phyloP scores from a whole-genome alignment of 139 green algal species.

The Coelastrella sp. region DNA sequence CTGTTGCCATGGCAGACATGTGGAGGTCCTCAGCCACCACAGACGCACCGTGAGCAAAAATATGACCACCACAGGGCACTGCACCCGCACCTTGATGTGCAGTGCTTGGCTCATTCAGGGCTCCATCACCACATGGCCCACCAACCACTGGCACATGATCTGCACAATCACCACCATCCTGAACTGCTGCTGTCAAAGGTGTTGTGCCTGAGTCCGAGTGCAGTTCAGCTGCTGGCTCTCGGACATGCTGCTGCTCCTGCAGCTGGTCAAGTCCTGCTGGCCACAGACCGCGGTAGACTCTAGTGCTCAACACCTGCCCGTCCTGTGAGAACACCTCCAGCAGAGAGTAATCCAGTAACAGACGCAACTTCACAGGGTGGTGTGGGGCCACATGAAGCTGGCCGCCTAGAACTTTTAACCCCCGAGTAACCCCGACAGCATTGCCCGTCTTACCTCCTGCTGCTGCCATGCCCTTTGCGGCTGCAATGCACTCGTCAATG shows the following conservation, averaged over 20 bases:
- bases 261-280: background rate
- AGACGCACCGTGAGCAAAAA: background rate
- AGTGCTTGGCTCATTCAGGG: too few relatives aligned
- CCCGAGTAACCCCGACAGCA: background rate
- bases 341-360: conserved; percentile 74
- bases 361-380: conserved; percentile 56
- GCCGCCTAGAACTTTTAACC: background rate
- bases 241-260: background rate
- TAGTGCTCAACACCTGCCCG: conserved; percentile 64
- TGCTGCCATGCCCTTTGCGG: background rate
- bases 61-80: background rate
- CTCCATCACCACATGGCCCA: too few relatives aligned
- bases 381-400: background rate
- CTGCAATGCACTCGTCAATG: background rate
- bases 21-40: background rate
- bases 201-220: too few relatives aligned
- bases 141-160: too few relatives aligned
- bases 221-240: background rate
- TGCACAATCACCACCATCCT: background rate
- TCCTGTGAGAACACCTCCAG: conserved; percentile 60
- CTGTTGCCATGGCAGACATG: conserved; percentile 3
- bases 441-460: background rate
- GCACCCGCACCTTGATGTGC: too few relatives aligned
- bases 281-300: conserved; percentile 69
- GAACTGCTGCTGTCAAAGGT: background rate